Percentiles rank a stretch among this genome's conserved stretches.
These are phyloP conservation scores for Hanseniaspora taiwanica DNA, from an alignment of 805 yeast species.

Conservation along the genomic window DNA sequence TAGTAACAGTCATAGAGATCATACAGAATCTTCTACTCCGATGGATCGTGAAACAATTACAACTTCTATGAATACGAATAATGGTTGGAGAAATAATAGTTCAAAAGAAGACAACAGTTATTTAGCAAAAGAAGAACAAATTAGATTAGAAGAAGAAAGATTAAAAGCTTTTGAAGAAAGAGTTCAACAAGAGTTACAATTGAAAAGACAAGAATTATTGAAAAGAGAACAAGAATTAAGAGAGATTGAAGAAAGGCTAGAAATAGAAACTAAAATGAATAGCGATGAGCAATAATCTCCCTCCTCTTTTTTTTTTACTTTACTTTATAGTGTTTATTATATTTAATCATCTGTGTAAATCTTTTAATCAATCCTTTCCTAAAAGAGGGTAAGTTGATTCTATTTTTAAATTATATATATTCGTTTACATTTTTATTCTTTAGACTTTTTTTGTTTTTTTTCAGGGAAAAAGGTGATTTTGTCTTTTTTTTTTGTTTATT, in stretches of 20 bases:
- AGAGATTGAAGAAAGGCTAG: constrained; percentile 62
- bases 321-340: not conserved
- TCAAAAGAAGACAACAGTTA: constrained; percentile 28
- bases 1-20: too few species aligned
- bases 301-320: not conserved
- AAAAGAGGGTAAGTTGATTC: not conserved
- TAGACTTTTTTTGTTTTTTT: too few species aligned
- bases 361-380: not conserved
- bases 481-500: too few species aligned
- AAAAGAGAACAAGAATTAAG: constrained; percentile 76
- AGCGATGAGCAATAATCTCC: not conserved
- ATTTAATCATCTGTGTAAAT: not conserved
- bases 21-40: too few species aligned
- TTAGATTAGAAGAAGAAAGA: constrained; percentile 79
- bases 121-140: constrained; percentile 73
- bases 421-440: too few species aligned
- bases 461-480: too few species aligned
- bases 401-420: too few species aligned
- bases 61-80: too few species aligned
- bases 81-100: constrained; percentile 7
- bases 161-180: constrained; percentile 75
- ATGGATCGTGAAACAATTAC: too few species aligned
- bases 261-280: constrained; percentile 36
- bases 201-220: constrained; percentile 69
- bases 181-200: constrained; percentile 74